Conservation (phyloP, 352 stramenopile species). For the Globisporangium radiosum region DNA sequence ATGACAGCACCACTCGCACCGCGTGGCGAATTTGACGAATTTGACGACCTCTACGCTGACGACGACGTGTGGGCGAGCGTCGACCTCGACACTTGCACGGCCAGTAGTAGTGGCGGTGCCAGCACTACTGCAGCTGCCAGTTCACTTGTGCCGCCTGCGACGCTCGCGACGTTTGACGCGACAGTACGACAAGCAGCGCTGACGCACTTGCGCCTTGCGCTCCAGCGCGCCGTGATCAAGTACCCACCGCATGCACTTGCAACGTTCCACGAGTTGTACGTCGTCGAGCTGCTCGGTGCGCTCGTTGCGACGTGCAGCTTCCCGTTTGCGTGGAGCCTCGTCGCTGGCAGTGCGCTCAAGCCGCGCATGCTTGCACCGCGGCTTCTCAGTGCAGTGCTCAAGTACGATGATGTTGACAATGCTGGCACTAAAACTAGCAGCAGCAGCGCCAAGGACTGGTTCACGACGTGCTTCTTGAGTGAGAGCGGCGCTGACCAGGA, state of each 20-base stretch:
- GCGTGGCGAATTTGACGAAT: conserved; percentile 31
- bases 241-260: conserved; percentile 25
- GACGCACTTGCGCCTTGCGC: conserved; percentile 25
- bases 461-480: conserved; percentile 55
- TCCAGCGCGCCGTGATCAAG: conserved; percentile 57
- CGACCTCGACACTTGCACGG: conserved; percentile 28
- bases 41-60: conserved; percentile 40
- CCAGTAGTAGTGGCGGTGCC: not conserved
- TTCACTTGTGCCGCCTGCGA: not conserved
- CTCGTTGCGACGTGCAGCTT: conserved; percentile 53
- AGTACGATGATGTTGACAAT: conserved; percentile 17
- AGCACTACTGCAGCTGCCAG: not conserved
- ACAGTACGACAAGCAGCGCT: conserved; percentile 22
- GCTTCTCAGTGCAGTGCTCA: conserved; percentile 48
- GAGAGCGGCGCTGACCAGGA: conserved; percentile 45
- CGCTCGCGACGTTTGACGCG: conserved; percentile 20
- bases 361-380: conserved; percentile 46
- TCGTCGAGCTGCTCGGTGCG: conserved; percentile 57
- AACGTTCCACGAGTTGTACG: conserved; percentile 47
- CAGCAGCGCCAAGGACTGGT: conserved; percentile 52
- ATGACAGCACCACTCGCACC: not conserved
- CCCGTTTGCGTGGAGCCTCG: conserved; percentile 53
- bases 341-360: conserved; percentile 33
- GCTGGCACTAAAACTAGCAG: too few relatives aligned
- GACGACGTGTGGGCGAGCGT: conserved; percentile 33